Evolutionary conservation across 495 filamentous ascomycete species (phyloP).

Genomic region (Penicillium atrosanguineum): DNA sequence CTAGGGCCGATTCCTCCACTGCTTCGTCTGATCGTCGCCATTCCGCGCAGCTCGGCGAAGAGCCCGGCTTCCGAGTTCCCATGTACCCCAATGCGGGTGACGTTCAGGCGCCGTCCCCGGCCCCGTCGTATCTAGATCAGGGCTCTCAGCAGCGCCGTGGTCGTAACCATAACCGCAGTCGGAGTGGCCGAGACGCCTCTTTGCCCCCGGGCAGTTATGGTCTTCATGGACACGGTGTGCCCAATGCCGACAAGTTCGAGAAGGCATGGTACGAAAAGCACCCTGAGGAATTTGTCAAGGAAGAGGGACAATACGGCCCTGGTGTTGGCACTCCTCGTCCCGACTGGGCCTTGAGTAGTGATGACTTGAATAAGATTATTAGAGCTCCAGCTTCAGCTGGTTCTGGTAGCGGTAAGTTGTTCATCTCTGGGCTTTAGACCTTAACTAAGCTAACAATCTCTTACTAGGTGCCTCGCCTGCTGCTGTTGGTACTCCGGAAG

Average conservation of each 20-base stretch:
- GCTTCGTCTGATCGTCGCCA: constrained; percentile 49
- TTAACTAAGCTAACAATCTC: constrained; percentile 5
- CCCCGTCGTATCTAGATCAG: constrained; percentile 55
- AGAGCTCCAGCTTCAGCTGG: constrained; percentile 64
- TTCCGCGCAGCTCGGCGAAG: constrained; percentile 57
- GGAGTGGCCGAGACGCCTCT: constrained; percentile 57
- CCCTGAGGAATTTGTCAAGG: constrained; percentile 70
- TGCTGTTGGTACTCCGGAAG: constrained; percentile 64
- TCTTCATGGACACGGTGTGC: constrained; percentile 77
- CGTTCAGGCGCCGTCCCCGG: constrained; percentile 91
- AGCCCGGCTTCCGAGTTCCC: constrained; percentile 89
- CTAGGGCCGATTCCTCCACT: constrained; percentile 53
- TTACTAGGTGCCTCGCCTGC: constrained; percentile 48
- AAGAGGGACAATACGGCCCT: constrained; percentile 69
- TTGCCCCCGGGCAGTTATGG: constrained; percentile 78
- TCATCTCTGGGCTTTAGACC: background rate
- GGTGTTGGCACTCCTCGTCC: constrained; percentile 63
- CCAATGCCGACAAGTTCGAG: constrained; percentile 68
- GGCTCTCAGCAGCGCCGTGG: constrained; percentile 55
- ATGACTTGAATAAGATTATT: constrained; percentile 89
- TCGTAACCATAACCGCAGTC: constrained; percentile 66
- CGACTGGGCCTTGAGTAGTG: constrained; percentile 86
- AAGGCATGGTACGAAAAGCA: constrained; percentile 89
- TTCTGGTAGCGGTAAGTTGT: constrained; percentile 58
- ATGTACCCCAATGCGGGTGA: constrained; percentile 94